Base-by-base conservation (phyloP, 2,329 filamentous ascomycete species). In the Alternaria hordeiaustralica region DNA sequence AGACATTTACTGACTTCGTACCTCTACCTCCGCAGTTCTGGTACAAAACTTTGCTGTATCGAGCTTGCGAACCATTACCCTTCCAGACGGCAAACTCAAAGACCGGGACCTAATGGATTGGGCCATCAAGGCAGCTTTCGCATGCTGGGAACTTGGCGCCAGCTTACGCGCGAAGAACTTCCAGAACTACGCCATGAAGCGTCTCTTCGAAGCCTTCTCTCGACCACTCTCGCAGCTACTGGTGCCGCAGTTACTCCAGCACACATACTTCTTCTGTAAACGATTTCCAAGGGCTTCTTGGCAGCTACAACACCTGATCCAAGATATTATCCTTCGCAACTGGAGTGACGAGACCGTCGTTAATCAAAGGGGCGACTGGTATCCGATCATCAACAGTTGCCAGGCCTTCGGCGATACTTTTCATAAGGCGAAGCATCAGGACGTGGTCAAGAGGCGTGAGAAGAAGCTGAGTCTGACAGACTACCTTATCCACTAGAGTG, bases 101-200 rank as follows among this genome's bases (percentile, higher is more conserved):
- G n/a, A n/a, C n/a, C n/a, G n/a, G n/a, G n/a, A 5, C 23, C 25
- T 10, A 18, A 3, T 50, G 20, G 26, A 20, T 12, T 30, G 47
- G 18, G 2, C 7, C 0, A 1, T 33, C 1, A 21, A 51, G 4
- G 18, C 47, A 51, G 26, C 26, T 0, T 1, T 33, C 9, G 7
- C 1, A 6, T 15, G 47, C n/a, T 50, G 26, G 23, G 11, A 30
- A 6, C 47, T 50, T 0, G 25, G 25, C n/a, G 25, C 6, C 6
- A 30, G 9, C 11, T 3, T 20, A 2, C 3, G 6, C 5, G 47
- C 47, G 10, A 50, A 50, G 4, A 1, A 3, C 1, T 30, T 50
- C 11, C n/a, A 50, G n/a, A 30, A 30, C 4, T 50, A 50, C 2
- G 47, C 47, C 26, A 30, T 30, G 1, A 13, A 50, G 47, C 47